These are phyloP conservation scores for Acrocalymma vagum DNA, from an alignment of 2,329 filamentous ascomycete species.

Conservation along the genomic window DNA sequence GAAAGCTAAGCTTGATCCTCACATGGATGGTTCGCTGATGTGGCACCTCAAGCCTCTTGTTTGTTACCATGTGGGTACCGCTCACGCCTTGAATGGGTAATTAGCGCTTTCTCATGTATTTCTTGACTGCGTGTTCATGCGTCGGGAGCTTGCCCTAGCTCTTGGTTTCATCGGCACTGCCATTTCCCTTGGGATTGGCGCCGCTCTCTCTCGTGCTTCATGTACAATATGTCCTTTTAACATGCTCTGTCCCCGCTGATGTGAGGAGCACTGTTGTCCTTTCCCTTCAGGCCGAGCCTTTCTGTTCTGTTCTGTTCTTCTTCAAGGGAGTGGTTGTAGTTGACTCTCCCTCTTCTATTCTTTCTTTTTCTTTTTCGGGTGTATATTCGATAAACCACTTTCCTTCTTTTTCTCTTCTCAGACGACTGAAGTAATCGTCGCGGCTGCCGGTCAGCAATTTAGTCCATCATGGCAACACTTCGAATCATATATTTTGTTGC, in stretches of 20 bases:
- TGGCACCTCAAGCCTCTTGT: constrained; percentile 20
- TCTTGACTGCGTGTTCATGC: constrained; percentile 30
- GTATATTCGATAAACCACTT: constrained; percentile 29
- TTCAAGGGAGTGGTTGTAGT: constrained; percentile 27
- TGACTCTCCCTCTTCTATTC: constrained; percentile 27
- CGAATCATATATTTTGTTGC: constrained; percentile 54
- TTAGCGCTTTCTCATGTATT: constrained; percentile 24
- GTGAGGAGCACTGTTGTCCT: constrained; percentile 31
- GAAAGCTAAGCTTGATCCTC: constrained; percentile 20
- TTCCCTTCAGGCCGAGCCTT: constrained; percentile 41
- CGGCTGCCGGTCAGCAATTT: constrained; percentile 51
- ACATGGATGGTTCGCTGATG: constrained; percentile 16
- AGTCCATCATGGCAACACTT: constrained; percentile 45
- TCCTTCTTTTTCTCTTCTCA: constrained; percentile 31
- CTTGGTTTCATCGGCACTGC: constrained; percentile 25
- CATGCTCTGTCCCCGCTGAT: constrained; percentile 32
- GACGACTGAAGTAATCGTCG: constrained; percentile 25
- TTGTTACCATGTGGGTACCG: constrained; percentile 27
- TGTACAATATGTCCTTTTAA: constrained; percentile 32
- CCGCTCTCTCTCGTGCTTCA: constrained; percentile 14
- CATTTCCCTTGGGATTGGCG: constrained; percentile 18
- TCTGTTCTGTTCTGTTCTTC: constrained; percentile 24
- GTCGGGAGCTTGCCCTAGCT: constrained; percentile 27
- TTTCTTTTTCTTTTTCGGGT: constrained; percentile 20
- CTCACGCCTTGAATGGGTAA: constrained; percentile 18